Percentiles rank a stretch among this genome's conserved stretches.
Evolutionary conservation across 371 early-diverging fungal genomes (phyloP).

Genomic region (Phascolomyces articulosus): DNA sequence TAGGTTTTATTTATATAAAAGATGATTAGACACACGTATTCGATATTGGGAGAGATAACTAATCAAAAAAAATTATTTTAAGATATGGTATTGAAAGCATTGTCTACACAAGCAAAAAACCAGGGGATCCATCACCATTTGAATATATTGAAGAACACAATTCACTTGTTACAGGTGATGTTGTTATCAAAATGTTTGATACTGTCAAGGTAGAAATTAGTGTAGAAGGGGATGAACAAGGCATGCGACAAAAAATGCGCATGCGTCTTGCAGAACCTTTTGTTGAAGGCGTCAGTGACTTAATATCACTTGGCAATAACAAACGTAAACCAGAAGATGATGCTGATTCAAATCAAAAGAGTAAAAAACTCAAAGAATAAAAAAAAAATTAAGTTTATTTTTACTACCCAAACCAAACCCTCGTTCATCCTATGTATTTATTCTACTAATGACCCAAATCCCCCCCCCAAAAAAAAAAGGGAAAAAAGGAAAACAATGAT

Average conservation of each 20-base stretch:
- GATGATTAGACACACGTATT: too few species aligned
- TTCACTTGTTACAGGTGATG: constrained; percentile 43
- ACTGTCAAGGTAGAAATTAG: constrained; percentile 76
- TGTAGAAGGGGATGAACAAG: constrained; percentile 76
- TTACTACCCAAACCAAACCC: too few species aligned
- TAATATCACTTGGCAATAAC: constrained; percentile 8
- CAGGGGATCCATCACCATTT: constrained; percentile 30
- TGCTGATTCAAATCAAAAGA: neutral
- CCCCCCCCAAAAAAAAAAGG: too few species aligned
- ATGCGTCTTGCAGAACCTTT: constrained; percentile 71
- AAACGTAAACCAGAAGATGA: neutral
- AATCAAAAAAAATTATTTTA: neutral
- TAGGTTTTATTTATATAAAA: constrained; percentile 25
- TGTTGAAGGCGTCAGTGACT: constrained; percentile 58
- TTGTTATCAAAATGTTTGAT: constrained; percentile 71
- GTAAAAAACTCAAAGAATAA: neutral
- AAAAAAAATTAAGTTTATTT: too few species aligned
- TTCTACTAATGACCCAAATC: too few species aligned
- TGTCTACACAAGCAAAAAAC: constrained; percentile 63
- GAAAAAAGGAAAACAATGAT: too few species aligned
- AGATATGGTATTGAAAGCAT: constrained; percentile 93
- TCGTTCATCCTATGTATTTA: too few species aligned
- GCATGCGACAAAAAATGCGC: constrained; percentile 72
- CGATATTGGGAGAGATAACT: too few species aligned
- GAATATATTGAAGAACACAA: constrained; percentile 37